Base-by-base conservation (phyloP, 169 alveolate species). In the Pseudocohnilembus persalinus region DNA sequence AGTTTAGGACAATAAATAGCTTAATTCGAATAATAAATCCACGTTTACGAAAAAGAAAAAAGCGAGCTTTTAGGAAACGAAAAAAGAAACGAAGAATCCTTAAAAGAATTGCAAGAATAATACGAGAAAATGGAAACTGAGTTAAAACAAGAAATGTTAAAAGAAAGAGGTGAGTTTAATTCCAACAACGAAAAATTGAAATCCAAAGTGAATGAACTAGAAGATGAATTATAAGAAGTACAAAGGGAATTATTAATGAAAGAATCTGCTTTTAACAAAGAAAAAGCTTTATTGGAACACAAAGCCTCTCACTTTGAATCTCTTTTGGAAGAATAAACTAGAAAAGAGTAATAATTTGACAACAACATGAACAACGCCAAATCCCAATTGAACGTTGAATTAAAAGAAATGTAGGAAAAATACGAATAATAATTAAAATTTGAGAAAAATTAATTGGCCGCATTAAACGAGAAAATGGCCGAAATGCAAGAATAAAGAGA, bases 281-380 rank as follows among this genome's bases (percentile, higher is more conserved):
- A 92, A 88, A 87, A 91, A 81, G 97, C 95, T 74, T 87, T 93
- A 27, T 84, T 91, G 49, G 95, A 94, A 32, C 90, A 92, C 80
- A 94, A 92, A 88, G 86, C 91, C 28, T 81, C 76, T 80, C 91
- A 90, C 83, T 82, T 90, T 72, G 93, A 89, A 81, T 89, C 88
- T 72, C 77, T 85, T 65, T 88, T 90, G 33, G 89, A 89, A 31
- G 94, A 91, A 35, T 82, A 73, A 29, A 32, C 84, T 27, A 83
- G 87, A 76, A 93, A 92, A 77, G 96, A 93, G 32, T 88, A 85
- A 77, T 88, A 89, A 28, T 77, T 49, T 34, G 87, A 87, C 32
- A 73, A 78, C 72, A 88, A 89, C 72, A 65, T 88, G 30, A 87
- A 87, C 83, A 83, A 34, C 25, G 84, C 89, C 73, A 86, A 91